These are phyloP conservation scores for Aspergillus sclerotiicarbonarius DNA, from an alignment of 495 filamentous ascomycete genomes.

Conservation along the genomic window DNA sequence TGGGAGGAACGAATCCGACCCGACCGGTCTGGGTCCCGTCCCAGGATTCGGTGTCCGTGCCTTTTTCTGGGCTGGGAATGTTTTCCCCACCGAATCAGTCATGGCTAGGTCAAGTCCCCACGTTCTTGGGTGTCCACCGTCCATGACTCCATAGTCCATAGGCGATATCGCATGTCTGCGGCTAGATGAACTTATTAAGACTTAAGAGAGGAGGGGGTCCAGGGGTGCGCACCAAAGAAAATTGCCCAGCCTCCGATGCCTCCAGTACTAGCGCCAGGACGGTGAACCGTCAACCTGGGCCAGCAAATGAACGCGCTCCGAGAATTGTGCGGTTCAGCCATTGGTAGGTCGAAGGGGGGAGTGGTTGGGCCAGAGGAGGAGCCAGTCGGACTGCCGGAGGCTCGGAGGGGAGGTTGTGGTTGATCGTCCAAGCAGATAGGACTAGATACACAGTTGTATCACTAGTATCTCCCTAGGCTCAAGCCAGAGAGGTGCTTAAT, in stretches of 20 bases:
- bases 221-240: background rate
- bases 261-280: constrained; percentile 7
- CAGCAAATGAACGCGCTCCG: constrained; percentile 5
- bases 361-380: background rate
- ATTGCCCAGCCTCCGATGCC: constrained; percentile 10
- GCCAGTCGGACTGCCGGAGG: background rate
- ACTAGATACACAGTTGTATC: background rate
- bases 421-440: background rate
- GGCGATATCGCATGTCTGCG: background rate
- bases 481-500: background rate
- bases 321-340: background rate
- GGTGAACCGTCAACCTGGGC: constrained; percentile 17
- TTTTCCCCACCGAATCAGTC: background rate
- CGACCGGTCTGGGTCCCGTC: constrained; percentile 4
- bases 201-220: background rate
- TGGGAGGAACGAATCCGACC: background rate
- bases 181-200: background rate
- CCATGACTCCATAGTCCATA: background rate
- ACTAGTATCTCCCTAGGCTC: background rate
- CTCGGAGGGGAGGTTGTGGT: no score
- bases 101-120: background rate
- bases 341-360: constrained; percentile 1
- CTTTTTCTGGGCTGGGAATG: background rate
- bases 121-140: background rate
- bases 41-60: constrained; percentile 1